These are phyloP conservation scores for Baorangia bicolor DNA, from an alignment of 768 basidiomycete species.

Conservation along the genomic window DNA sequence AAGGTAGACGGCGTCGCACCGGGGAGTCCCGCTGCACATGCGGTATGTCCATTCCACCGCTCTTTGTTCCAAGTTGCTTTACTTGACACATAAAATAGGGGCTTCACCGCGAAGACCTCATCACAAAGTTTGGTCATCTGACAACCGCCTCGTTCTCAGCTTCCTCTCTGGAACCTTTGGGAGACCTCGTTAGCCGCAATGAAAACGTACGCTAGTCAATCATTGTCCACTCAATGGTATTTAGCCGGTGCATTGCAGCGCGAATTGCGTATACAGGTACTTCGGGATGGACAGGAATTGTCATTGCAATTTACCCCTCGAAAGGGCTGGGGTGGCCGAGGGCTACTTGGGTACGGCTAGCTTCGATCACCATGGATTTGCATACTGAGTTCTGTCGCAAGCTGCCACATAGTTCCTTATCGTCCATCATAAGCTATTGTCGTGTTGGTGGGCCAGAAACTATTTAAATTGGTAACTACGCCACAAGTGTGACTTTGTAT, in stretches of 20 bases:
- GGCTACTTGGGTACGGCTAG: constrained; percentile 68
- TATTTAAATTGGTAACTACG: neutral
- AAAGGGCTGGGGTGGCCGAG: constrained; percentile 85
- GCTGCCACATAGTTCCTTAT: constrained; percentile 64
- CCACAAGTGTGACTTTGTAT: neutral
- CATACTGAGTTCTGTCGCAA: constrained; percentile 23
- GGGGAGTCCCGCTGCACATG: constrained; percentile 76
- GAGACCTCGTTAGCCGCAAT: constrained; percentile 66
- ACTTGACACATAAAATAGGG: constrained; percentile 44
- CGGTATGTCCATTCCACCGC: constrained; percentile 48
- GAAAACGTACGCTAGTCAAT: constrained; percentile 63
- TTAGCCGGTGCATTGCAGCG: constrained; percentile 40
- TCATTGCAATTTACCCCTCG: constrained; percentile 63
- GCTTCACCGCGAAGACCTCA: constrained; percentile 66
- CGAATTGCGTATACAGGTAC: constrained; percentile 55
- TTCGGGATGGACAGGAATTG: constrained; percentile 47
- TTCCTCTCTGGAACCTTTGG: constrained; percentile 64
- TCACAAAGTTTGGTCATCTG: constrained; percentile 72
- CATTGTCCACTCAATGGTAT: neutral
- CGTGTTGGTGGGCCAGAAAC: neutral
- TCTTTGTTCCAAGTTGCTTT: neutral
- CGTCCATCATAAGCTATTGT: constrained; percentile 11
- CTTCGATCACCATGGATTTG: neutral
- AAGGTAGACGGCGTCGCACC: constrained; percentile 80
- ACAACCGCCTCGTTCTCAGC: constrained; percentile 51